These are phyloP conservation scores for Coniella vitis DNA, from an alignment of 2,329 filamentous ascomycete genomes.

Conservation along the genomic window DNA sequence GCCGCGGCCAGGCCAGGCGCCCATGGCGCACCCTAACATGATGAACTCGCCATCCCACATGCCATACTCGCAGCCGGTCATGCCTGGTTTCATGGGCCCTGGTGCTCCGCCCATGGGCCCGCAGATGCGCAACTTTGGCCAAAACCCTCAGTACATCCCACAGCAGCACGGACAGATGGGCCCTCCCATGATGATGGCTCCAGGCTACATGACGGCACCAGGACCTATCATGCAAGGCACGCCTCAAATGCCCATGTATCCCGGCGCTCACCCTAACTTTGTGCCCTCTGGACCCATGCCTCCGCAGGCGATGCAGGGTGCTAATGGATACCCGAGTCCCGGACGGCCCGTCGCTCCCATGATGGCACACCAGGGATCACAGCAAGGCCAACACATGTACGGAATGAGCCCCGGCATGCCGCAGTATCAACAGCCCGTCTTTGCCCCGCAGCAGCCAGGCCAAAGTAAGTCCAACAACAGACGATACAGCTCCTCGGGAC, in stretches of 20 bases:
- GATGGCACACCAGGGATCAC: slow-evolving; percentile 93
- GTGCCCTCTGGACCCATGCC: slow-evolving; percentile 51
- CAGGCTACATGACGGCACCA: slow-evolving; percentile 68
- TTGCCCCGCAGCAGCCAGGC: slow-evolving; percentile 61
- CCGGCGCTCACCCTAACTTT: slow-evolving; percentile 56
- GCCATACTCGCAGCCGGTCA: slow-evolving; percentile 64
- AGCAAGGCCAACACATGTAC: slow-evolving; percentile 76
- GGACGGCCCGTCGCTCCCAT: slow-evolving; percentile 71
- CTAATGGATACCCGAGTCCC: slow-evolving; percentile 82
- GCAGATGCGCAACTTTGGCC: slow-evolving; percentile 64
- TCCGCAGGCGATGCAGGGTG: slow-evolving; percentile 54
- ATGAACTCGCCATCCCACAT: slow-evolving; percentile 65
- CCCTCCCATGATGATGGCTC: slow-evolving; percentile 84
- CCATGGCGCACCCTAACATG: slow-evolving; percentile 58
- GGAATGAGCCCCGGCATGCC: slow-evolving; percentile 70
- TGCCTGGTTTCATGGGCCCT: slow-evolving; percentile 63
- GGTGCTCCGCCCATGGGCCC: slow-evolving; percentile 59
- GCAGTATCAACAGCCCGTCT: slow-evolving; percentile 64
- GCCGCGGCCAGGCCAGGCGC: slow-evolving; percentile 65
- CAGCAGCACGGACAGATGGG: slow-evolving; percentile 67
- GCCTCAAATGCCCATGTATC: slow-evolving; percentile 78
- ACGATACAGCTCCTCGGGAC: slow-evolving; percentile 18
- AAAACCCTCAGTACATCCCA: slow-evolving; percentile 64
- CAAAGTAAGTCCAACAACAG: slow-evolving; percentile 57
- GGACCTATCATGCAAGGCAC: slow-evolving; percentile 60